phyloP scores from a whole-genome alignment of 305 asterid species.

The Fraxinus baroniana region DNA sequence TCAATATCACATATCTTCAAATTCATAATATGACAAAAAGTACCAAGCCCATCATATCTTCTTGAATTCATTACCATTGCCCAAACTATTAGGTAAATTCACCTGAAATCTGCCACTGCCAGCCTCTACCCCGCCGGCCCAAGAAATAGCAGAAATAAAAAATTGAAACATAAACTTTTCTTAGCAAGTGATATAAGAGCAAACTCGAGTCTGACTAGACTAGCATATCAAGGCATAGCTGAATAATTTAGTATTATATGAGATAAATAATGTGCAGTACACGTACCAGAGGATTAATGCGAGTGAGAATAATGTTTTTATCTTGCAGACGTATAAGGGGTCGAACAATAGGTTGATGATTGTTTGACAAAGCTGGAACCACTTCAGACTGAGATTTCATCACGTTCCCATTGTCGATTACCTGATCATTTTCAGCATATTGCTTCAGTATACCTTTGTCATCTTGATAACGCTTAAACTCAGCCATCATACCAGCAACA shows the following conservation, averaged over 20 bases:
- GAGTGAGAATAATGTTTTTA: slow-evolving; percentile 86
- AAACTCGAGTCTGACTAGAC: neutral
- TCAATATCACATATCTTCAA: neutral
- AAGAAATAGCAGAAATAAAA: neutral
- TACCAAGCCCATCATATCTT: slow-evolving; percentile 7
- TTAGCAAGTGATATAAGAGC: neutral
- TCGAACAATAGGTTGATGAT: slow-evolving; percentile 80
- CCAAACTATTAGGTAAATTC: neutral
- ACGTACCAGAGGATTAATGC: slow-evolving; percentile 80
- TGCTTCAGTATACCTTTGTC: slow-evolving; percentile 83
- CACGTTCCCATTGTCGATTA: slow-evolving; percentile 78
- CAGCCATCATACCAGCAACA: slow-evolving; percentile 68
- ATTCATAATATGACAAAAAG: neutral
- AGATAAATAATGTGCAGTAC: neutral
- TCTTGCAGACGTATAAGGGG: slow-evolving; percentile 87
- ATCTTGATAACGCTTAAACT: slow-evolving; percentile 84
- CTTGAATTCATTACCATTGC: slow-evolving; percentile 6
- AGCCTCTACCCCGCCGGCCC: neutral
- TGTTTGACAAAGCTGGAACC: slow-evolving; percentile 74
- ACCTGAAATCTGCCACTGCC: neutral
- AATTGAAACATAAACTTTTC: neutral
- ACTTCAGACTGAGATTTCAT: slow-evolving; percentile 81
- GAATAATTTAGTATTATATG: neutral
- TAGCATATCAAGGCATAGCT: slow-evolving; percentile 10
- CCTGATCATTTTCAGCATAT: slow-evolving; percentile 89